A percentile compares a stretch with the other conserved stretches of the same genome.
These are phyloP conservation scores for Ailanthus altissimus DNA, from an alignment of 345 rosid species.

Conservation along the genomic window DNA sequence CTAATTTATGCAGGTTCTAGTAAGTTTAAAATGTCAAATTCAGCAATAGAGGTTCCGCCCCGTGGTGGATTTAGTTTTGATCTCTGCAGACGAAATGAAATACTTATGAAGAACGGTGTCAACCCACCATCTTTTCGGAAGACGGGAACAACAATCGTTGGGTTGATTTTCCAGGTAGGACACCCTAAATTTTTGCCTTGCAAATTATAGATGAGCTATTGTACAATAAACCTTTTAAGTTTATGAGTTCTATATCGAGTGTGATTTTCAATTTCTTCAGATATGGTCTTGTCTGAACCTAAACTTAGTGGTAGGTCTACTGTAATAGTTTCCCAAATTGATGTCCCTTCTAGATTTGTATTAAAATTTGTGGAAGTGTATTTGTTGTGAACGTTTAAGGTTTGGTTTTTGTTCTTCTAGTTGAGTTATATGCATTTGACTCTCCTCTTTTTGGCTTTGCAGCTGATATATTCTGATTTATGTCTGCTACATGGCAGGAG, in stretches of 20 bases:
- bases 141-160: conserved; percentile 97
- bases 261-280: not conserved
- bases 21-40: conserved; percentile 50
- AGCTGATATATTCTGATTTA: not conserved
- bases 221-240: not conserved
- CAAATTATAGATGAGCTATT: not conserved
- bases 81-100: conserved; percentile 78
- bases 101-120: conserved; percentile 65
- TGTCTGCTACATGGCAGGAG: not conserved
- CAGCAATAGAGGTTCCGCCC: conserved; percentile 47
- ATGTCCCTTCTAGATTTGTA: not conserved
- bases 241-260: not conserved
- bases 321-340: not conserved
- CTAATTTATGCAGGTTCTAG: conserved; percentile 17
- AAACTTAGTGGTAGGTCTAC: not conserved
- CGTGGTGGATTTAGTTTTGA: conserved; percentile 88
- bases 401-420: not conserved
- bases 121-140: conserved; percentile 68
- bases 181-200: not conserved
- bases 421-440: not conserved
- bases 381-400: not conserved
- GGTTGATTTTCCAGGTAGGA: conserved; percentile 70
- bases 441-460: not conserved
- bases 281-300: not conserved
- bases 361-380: not conserved